phyloP scores from a whole-genome alignment of 2,329 filamentous ascomycete genomes.

The Alternaria consortialis region DNA sequence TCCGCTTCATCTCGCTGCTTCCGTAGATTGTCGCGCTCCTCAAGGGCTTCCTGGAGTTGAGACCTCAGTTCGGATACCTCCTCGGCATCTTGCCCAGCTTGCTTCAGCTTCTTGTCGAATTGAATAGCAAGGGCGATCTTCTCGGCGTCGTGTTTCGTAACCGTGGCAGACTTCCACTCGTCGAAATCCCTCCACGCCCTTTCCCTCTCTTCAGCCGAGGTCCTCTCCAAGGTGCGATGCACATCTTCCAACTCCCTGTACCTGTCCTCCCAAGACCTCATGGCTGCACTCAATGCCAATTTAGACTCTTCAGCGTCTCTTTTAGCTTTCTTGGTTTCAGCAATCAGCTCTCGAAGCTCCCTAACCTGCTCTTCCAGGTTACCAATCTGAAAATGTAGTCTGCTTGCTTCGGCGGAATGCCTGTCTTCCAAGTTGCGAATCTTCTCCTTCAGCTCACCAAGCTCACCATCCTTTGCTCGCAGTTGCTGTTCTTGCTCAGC shows the following conservation, averaged over 20 bases:
- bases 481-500: constrained; percentile 61
- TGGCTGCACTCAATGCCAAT: constrained; percentile 43
- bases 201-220: constrained; percentile 48
- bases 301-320: constrained; percentile 46
- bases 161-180: constrained; percentile 53
- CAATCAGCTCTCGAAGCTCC: constrained; percentile 59
- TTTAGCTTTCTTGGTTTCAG: constrained; percentile 56
- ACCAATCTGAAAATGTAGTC: constrained; percentile 61
- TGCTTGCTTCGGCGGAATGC: constrained; percentile 60
- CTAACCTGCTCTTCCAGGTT: constrained; percentile 63
- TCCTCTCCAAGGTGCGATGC: constrained; percentile 51
- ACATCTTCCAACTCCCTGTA: constrained; percentile 56
- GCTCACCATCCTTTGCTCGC: constrained; percentile 62
- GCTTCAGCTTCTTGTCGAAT: constrained; percentile 55
- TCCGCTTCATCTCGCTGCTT: constrained; percentile 46
- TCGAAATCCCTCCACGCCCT: constrained; percentile 52
- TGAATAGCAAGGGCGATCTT: constrained; percentile 53
- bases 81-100: constrained; percentile 57
- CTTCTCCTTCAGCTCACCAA: constrained; percentile 61
- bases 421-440: constrained; percentile 60
- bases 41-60: constrained; percentile 56
- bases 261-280: constrained; percentile 52
- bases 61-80: constrained; percentile 46
- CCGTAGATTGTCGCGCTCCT: constrained; percentile 60
- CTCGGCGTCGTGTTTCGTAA: constrained; percentile 49